Base-by-base conservation (phyloP, 129 eudicot genomes). In the Dittrichia graveolens region DNA sequence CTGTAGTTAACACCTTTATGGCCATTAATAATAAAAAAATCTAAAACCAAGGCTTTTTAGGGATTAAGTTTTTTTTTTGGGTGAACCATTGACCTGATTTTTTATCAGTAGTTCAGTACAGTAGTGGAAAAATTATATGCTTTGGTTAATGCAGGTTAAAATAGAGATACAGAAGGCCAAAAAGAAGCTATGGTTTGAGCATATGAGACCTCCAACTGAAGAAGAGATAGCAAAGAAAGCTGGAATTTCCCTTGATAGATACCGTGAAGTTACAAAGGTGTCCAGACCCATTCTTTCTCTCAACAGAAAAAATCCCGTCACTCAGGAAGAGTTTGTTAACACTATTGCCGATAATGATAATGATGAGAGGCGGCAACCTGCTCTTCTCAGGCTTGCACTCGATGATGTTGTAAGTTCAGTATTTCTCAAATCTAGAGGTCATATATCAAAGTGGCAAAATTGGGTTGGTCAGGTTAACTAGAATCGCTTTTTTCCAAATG, bases 381-480 rank as follows among this genome's bases (percentile, higher is more conserved):
- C 99, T 57, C 91, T 91, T 78, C 97, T 88, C 60, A 85, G 97
- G 85, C 97, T 95, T 74, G 97, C 99, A 71, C 87, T 95, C 14
- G 99, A 95, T 80, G 99, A 95, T 76, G 99, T 95, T 88, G 99
- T 95, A 88, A 84, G 4, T 63, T 60, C 68, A 73, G 5, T 18
- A 57, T 72, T 58, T 49, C 64, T 38, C 5, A 38, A 56, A 54
- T 75, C 50, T 56, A 56, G 38, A 56, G 13, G 39, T 56, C 38
- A 38, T 24, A 8, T 0, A 2, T 24, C 31, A 3, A 24, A 0
- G 10, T 5, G 62, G 40, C 7, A 56, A n/a, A n/a, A 38, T 8
- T 56, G 62, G 38, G n/a, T 16, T 24, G 31, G 8, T 52, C 58
- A 14, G 31, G 31, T 24, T 24, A 24, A 24, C 31, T 24, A 24